Percentiles rank a stretch among this genome's conserved stretches.
These are phyloP conservation scores for Arxiozyma heterogenica DNA, from an alignment of 1,139 yeast species.

Conservation along the genomic window DNA sequence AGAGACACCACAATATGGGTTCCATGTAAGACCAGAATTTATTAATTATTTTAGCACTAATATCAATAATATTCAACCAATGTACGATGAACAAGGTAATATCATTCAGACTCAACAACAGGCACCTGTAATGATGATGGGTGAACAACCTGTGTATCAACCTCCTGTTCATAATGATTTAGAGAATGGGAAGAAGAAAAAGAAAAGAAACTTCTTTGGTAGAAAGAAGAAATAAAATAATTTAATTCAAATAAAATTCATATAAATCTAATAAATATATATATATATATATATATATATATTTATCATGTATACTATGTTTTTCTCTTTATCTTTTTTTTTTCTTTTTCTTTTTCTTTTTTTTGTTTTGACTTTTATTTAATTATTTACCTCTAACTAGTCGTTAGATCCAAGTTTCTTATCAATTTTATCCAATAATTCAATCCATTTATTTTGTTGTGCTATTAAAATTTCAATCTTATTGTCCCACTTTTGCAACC, in stretches of 20 bases:
- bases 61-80: slow-evolving; percentile 1
- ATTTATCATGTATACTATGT: not conserved
- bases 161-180: slow-evolving; percentile 44
- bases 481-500: not conserved
- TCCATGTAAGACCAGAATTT: slow-evolving; percentile 59
- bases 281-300: no score
- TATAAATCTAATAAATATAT: no score
- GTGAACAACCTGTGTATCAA: slow-evolving; percentile 58
- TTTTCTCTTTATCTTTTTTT: not conserved
- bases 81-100: slow-evolving; percentile 5
- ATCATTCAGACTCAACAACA: slow-evolving; percentile 5
- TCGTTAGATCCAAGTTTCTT: not conserved
- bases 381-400: not conserved
- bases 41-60: slow-evolving; percentile 28
- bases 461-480: not conserved
- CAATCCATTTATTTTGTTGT: slow-evolving; percentile 1
- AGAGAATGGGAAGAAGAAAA: slow-evolving; percentile 34
- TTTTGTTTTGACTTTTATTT: no score
- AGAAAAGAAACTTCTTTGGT: slow-evolving; percentile 68
- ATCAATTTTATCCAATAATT: slow-evolving; percentile 1
- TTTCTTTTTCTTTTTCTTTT: not conserved
- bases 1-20: slow-evolving; percentile 70
- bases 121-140: slow-evolving; percentile 3
- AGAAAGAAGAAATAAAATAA: slow-evolving; percentile 43
- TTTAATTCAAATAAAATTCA: not conserved